Conservation (phyloP, 768 basidiomycete species). For the Leccinum barrowsii region DNA sequence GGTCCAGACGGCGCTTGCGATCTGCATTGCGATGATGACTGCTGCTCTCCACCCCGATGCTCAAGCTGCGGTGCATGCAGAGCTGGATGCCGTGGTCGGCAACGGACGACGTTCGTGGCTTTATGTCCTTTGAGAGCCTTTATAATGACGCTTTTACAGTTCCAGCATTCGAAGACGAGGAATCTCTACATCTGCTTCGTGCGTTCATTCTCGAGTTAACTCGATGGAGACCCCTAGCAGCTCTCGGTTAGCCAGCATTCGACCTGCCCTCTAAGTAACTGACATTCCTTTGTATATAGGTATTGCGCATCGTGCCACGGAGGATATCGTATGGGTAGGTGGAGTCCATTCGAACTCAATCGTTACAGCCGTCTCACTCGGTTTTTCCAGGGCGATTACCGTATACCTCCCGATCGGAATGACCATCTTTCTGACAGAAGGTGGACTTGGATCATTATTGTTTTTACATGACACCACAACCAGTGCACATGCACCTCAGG, state of each 20-base stretch:
- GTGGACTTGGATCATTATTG: not conserved
- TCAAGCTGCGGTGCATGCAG: conserved; percentile 46
- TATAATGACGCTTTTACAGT: conserved; percentile 16
- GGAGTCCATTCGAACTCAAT: not conserved
- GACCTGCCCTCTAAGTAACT: too few species aligned
- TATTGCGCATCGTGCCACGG: conserved; percentile 9
- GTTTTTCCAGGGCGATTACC: conserved; percentile 12
- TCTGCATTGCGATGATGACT: conserved; percentile 46
- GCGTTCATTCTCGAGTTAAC: conserved; percentile 35
- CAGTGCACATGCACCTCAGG: too few species aligned
- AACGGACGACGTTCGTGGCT: conserved; percentile 16
- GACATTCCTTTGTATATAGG: not conserved
- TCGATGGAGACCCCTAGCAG: conserved; percentile 31
- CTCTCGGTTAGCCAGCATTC: conserved; percentile 16
- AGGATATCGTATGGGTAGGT: conserved; percentile 20
- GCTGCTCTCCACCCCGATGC: conserved; percentile 47
- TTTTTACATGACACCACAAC: not conserved
- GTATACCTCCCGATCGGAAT: not conserved
- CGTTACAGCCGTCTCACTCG: not conserved
- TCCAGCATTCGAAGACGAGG: conserved; percentile 34
- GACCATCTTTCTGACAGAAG: not conserved
- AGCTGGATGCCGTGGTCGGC: conserved; percentile 49
- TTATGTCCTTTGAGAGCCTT: not conserved
- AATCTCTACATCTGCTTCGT: conserved; percentile 27
- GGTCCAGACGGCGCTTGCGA: conserved; percentile 43